These are phyloP conservation scores for Erythrophleum ivorense DNA, from an alignment of 331 rosid species.

Conservation along the genomic window DNA sequence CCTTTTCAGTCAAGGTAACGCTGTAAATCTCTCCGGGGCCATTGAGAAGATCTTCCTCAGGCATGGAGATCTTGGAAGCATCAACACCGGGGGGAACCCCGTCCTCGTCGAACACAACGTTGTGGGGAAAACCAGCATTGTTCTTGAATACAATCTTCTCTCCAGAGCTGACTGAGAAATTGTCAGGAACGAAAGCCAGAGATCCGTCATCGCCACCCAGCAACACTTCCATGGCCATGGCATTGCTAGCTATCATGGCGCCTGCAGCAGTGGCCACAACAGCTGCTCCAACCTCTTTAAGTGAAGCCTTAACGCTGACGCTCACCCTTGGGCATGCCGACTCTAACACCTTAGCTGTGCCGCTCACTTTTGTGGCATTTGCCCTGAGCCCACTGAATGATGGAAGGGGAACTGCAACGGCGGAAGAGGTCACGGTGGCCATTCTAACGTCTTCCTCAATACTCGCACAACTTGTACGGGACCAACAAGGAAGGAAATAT, in stretches of 20 bases:
- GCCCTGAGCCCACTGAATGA: conserved; percentile 79
- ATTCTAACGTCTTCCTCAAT: conserved; percentile 36
- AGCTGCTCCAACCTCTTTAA: conserved; percentile 58
- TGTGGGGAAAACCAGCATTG: conserved; percentile 78
- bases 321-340: conserved; percentile 35
- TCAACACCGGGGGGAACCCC: conserved; percentile 67
- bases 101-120: conserved; percentile 66
- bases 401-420: conserved; percentile 64
- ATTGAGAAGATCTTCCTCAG: conserved; percentile 58
- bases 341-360: conserved; percentile 7
- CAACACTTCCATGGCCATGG: conserved; percentile 57
- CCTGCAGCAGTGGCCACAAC: conserved; percentile 62
- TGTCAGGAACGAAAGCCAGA: conserved; percentile 55
- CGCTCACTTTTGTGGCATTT: conserved; percentile 47
- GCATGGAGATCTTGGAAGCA: conserved; percentile 60
- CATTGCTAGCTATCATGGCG: conserved; percentile 59
- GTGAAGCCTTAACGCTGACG: conserved; percentile 53
- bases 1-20: conserved; percentile 55
- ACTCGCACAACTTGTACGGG: conserved; percentile 5
- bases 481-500: conserved; percentile 30
- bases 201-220: conserved; percentile 57
- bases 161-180: conserved; percentile 48
- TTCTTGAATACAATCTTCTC: conserved; percentile 71
- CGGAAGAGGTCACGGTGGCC: conserved; percentile 75
- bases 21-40: conserved; percentile 58